Evolutionary conservation across 768 basidiomycete genomes (phyloP).

Genomic region (Trametes maxima): DNA sequence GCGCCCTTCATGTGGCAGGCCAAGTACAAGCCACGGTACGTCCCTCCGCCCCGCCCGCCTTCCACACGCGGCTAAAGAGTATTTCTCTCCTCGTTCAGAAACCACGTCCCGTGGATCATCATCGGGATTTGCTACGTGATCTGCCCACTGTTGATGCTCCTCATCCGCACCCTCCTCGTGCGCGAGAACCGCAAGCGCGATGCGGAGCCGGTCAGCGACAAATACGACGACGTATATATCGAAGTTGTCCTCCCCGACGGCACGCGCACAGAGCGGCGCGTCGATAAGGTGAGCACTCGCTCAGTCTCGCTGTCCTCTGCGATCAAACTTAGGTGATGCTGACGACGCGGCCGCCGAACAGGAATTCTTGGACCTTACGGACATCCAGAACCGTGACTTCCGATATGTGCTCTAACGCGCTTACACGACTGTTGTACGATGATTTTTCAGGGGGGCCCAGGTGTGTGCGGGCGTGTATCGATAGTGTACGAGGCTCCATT

Average conservation of each 20-base stretch:
- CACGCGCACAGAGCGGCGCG: conserved; percentile 51
- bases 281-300: conserved; percentile 67
- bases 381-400: conserved; percentile 71
- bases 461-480: not conserved
- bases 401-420: conserved; percentile 60
- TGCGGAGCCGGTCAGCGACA: conserved; percentile 50
- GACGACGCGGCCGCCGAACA: conserved; percentile 29
- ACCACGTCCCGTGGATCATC: conserved; percentile 76
- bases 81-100: conserved; percentile 40
- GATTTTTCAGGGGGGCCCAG: no score
- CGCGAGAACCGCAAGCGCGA: conserved; percentile 70
- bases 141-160: conserved; percentile 51
- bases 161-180: conserved; percentile 55
- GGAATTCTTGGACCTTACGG: conserved; percentile 76
- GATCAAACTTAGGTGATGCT: not conserved
- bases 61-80: not conserved
- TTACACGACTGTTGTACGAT: conserved; percentile 41
- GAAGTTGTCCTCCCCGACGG: conserved; percentile 56
- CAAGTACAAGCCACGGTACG: conserved; percentile 64
- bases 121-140: conserved; percentile 64
- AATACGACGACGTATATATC: conserved; percentile 65
- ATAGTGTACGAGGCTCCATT: not conserved
- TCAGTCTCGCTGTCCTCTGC: no score
- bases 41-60: not conserved
- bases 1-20: conserved; percentile 82